Base-by-base conservation (phyloP, 1,139 yeast genomes). In the Pichia norvegensis region DNA sequence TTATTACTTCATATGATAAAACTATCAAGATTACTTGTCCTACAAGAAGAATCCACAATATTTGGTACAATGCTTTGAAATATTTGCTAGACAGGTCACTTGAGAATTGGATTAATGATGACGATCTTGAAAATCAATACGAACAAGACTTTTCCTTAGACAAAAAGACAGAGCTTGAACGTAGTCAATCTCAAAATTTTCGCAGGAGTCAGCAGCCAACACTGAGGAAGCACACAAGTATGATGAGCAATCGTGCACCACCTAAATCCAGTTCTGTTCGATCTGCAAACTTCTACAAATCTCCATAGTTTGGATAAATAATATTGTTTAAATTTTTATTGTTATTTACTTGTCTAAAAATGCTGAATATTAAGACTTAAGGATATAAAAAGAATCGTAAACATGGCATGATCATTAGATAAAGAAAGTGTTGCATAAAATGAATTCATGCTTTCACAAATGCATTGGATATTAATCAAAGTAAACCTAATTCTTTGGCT, bases 51-150 rank as follows among this genome's bases (percentile, higher is more conserved):
- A 79, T 96, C 43, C 97, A 92, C 62, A 87, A 86, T 59, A 80
- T 88, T 44, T 92, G 98, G 98, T 83, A 74, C 64, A 84, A 86
- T 58, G 86, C 96, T 0, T 69, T 92, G 54, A 76, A 85, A 51
- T 88, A 84, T 59, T 67, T 90, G 68, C 70, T 87, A 39, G 80
- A 79, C 60, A 73, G 90, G 57, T 80, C 78, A 50, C 69, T 80
- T 53, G 84, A 78, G 44, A 87, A 81, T 36, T 66, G 82, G 47
- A 65, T 54, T 9, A 52, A 53, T 38, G 55, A 52, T 45, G 58
- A 55, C 45, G 55, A 53, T 25, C 40, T 48, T 21, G 65, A 61
- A 38, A 54, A 62, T 44, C 65, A 61, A 42, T 61, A 62, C 43
- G 55, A 55, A 31, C 56, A 53, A 46, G 45, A 57, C 7, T 61